Percentiles rank a stretch among this genome's conserved stretches.
phyloP scores from a whole-genome alignment of 352 stramenopile species.

The Pythium utonaiense region DNA sequence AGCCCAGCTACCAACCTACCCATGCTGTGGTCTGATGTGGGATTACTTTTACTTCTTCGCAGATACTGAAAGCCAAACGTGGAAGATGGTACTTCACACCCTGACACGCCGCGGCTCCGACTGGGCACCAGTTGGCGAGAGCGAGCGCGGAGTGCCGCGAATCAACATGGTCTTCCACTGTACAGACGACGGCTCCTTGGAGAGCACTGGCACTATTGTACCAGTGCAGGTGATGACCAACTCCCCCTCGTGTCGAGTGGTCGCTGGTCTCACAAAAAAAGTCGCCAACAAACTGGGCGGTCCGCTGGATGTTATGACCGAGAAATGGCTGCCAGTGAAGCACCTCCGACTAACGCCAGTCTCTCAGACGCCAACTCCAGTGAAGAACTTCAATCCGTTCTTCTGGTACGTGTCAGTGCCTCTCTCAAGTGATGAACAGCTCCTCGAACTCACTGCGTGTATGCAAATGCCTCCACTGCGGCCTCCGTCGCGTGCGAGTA shows the following conservation, averaged over 20 bases:
- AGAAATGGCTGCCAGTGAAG: conserved; percentile 63
- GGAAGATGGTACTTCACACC: conserved; percentile 67
- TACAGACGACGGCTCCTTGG: conserved; percentile 28
- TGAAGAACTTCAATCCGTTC: conserved; percentile 71
- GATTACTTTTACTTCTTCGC: not conserved
- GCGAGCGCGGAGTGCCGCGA: conserved; percentile 58
- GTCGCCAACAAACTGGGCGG: conserved; percentile 77
- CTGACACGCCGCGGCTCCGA: conserved; percentile 71
- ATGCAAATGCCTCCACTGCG: not conserved
- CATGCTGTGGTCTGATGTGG: not conserved
- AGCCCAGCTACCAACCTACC: too few species aligned
- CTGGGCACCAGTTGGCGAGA: conserved; percentile 61
- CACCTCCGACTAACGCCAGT: conserved; percentile 13
- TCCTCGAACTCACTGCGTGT: not conserved
- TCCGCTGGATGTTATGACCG: conserved; percentile 80
- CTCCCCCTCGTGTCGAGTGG: conserved; percentile 64
- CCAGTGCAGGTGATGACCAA: conserved; percentile 58
- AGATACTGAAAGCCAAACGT: conserved; percentile 53
- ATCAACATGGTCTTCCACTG: conserved; percentile 66
- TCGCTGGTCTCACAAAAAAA: conserved; percentile 81
- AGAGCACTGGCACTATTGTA: conserved; percentile 46
- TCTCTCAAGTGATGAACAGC: not conserved
- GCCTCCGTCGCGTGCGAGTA: not conserved
- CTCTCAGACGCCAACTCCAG: conserved; percentile 1
- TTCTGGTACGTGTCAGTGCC: conserved; percentile 40